Conservation (phyloP, 352 stramenopile genomes). For the Globisporangium carolinianum region DNA sequence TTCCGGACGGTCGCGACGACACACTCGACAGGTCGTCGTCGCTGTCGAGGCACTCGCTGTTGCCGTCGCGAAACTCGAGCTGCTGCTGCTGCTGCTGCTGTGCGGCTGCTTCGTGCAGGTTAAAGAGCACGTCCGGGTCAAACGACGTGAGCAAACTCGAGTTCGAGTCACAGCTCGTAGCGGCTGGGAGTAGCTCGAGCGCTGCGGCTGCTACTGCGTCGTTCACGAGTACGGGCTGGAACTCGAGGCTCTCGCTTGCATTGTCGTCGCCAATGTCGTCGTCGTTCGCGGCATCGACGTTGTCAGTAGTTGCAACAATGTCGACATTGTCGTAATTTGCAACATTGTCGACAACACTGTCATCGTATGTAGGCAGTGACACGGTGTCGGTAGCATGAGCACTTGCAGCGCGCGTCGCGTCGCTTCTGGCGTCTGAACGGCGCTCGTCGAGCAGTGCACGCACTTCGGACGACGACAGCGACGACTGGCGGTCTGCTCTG, state of each 20-base stretch:
- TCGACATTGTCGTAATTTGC: neutral
- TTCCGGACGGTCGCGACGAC: slow-evolving; percentile 6
- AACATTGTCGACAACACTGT: neutral
- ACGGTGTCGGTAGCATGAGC: neutral
- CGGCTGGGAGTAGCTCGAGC: slow-evolving; percentile 2
- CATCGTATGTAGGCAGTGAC: neutral
- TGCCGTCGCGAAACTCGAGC: neutral
- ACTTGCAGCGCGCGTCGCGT: neutral
- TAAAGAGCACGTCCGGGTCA: slow-evolving; percentile 28
- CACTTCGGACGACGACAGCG: slow-evolving; percentile 24
- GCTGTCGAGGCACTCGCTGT: slow-evolving; percentile 1
- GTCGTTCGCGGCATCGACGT: neutral
- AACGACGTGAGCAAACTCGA: slow-evolving; percentile 13
- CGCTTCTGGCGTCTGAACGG: neutral
- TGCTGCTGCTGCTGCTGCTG: neutral
- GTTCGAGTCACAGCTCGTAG: neutral
- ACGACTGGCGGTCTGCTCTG: slow-evolving; percentile 6
- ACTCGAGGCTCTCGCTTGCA: slow-evolving; percentile 26
- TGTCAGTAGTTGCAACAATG: neutral
- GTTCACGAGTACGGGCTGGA: slow-evolving; percentile 23
- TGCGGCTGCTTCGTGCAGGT: slow-evolving; percentile 18
- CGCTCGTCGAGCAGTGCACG: slow-evolving; percentile 10
- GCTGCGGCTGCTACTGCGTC: slow-evolving; percentile 6
- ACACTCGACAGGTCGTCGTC: slow-evolving; percentile 13
- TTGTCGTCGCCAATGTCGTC: slow-evolving; percentile 23